A percentile compares a stretch with the other conserved stretches of the same genome.
Evolutionary conservation across 2,329 filamentous ascomycete species (phyloP).

Genomic region (Sarocladium strictum): DNA sequence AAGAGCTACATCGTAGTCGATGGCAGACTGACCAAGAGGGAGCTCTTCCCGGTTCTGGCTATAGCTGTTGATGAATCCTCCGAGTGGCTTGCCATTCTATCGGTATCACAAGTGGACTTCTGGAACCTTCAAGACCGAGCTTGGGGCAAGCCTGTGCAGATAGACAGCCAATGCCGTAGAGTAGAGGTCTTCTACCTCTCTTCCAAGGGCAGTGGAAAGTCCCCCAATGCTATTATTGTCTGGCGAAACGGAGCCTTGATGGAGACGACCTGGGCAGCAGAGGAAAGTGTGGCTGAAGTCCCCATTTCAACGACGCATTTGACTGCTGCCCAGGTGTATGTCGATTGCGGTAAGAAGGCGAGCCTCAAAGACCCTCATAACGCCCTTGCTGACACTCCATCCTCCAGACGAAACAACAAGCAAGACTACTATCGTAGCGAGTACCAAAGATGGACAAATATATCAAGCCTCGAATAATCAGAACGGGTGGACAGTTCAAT

Average conservation of each 20-base stretch:
- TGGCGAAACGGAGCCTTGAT: slow-evolving; percentile 58
- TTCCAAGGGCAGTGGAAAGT: slow-evolving; percentile 26
- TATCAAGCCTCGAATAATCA: slow-evolving; percentile 35
- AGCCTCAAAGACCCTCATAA: background rate
- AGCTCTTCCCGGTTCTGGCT: slow-evolving; percentile 55
- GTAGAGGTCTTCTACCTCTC: slow-evolving; percentile 61
- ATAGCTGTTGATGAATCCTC: slow-evolving; percentile 60
- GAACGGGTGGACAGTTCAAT: slow-evolving; percentile 41
- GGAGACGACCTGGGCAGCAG: slow-evolving; percentile 46
- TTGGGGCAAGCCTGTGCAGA: slow-evolving; percentile 49
- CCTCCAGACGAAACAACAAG: background rate
- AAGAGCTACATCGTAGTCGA: slow-evolving; percentile 35
- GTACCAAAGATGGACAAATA: slow-evolving; percentile 39
- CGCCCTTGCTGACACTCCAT: slow-evolving; percentile 1
- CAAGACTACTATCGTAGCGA: slow-evolving; percentile 35
- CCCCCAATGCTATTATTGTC: slow-evolving; percentile 52
- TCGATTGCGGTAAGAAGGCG: slow-evolving; percentile 34
- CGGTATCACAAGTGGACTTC: slow-evolving; percentile 50
- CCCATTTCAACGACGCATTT: slow-evolving; percentile 47
- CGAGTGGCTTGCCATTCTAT: slow-evolving; percentile 61
- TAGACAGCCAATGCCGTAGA: slow-evolving; percentile 47
- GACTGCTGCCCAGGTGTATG: slow-evolving; percentile 40
- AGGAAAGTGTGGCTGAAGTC: slow-evolving; percentile 28
- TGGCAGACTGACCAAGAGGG: slow-evolving; percentile 32
- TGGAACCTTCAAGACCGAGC: slow-evolving; percentile 55